Conservation (phyloP, 2,329 filamentous ascomycete genomes). For the Metarhizium humberi region DNA sequence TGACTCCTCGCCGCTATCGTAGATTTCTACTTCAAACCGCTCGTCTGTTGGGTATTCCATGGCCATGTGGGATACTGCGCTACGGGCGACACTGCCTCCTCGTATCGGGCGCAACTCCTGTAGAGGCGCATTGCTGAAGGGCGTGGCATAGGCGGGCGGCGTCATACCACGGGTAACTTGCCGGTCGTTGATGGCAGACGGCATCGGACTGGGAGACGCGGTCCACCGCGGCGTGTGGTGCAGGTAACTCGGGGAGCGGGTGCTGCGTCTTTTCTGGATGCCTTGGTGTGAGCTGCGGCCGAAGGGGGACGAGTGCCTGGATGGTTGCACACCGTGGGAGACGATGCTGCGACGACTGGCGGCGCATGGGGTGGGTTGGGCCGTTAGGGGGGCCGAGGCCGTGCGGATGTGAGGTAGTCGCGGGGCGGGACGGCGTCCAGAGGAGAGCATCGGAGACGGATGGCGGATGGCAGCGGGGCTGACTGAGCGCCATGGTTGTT, state of each 20-base stretch:
- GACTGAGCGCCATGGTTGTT: slow-evolving; percentile 16
- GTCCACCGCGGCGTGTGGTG: slow-evolving; percentile 49
- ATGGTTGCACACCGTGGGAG: slow-evolving; percentile 26
- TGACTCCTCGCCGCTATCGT: slow-evolving; percentile 25
- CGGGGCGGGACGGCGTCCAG: slow-evolving; percentile 27
- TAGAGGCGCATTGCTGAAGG: slow-evolving; percentile 53
- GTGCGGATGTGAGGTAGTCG: slow-evolving; percentile 42
- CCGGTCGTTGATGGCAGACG: slow-evolving; percentile 23
- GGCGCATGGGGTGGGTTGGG: slow-evolving; percentile 25
- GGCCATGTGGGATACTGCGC: slow-evolving; percentile 19
- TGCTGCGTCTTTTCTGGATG: slow-evolving; percentile 40
- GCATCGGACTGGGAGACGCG: slow-evolving; percentile 35
- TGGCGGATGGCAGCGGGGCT: slow-evolving; percentile 25
- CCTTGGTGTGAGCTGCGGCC: slow-evolving; percentile 17
- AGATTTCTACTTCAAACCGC: slow-evolving; percentile 26
- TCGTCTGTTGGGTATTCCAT: slow-evolving; percentile 23
- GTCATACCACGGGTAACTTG: slow-evolving; percentile 27
- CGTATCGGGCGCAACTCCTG: slow-evolving; percentile 27
- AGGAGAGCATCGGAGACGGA: slow-evolving; percentile 28
- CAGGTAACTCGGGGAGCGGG: slow-evolving; percentile 46
- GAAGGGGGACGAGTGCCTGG: slow-evolving; percentile 22
- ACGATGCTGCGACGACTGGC: slow-evolving; percentile 34
- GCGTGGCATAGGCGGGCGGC: slow-evolving; percentile 67
- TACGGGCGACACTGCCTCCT: slow-evolving; percentile 19
- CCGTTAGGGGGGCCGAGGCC: slow-evolving; percentile 33